These are phyloP conservation scores for Fusarium odoratissimum DNA, from an alignment of 2,329 filamentous ascomycete genomes.

Conservation along the genomic window DNA sequence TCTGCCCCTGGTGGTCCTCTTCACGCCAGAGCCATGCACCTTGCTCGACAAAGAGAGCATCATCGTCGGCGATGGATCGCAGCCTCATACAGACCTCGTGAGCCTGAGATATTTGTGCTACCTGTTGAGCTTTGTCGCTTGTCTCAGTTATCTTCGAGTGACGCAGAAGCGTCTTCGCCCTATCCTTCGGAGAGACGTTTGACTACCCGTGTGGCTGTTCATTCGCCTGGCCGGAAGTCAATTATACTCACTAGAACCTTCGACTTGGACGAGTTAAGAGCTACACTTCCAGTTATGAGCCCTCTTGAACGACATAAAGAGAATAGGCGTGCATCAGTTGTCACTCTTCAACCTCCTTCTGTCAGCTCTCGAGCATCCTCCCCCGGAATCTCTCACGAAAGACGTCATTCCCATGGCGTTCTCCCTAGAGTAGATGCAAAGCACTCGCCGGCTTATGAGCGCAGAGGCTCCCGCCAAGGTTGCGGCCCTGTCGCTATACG, in stretches of 20 bases:
- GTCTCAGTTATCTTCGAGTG: constrained; percentile 20
- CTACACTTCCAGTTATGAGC: constrained; percentile 56
- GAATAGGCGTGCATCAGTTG: constrained; percentile 30
- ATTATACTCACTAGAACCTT: constrained; percentile 64
- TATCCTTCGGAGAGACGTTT: constrained; percentile 34
- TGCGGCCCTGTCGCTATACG: constrained; percentile 38
- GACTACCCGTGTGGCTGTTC: constrained; percentile 46
- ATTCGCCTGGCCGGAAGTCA: constrained; percentile 53
- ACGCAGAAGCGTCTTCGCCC: constrained; percentile 24
- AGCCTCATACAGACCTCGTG: constrained; percentile 23
- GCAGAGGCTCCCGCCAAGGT: constrained; percentile 22
- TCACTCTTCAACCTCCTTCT: constrained; percentile 14
- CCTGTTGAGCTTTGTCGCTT: constrained; percentile 42
- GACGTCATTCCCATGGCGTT: constrained; percentile 31
- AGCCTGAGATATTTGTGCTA: constrained; percentile 43
- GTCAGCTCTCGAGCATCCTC: constrained; percentile 15
- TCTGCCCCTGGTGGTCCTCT: constrained; percentile 32
- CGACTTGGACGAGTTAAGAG: constrained; percentile 60
- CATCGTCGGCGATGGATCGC: constrained; percentile 37
- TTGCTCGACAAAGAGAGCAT: constrained; percentile 40
- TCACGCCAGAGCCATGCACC: constrained; percentile 37
- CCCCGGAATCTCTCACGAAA: constrained; percentile 3
- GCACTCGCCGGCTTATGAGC: constrained; percentile 3
- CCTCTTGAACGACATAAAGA: constrained; percentile 17
- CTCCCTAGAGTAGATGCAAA: neutral